Evolutionary conservation across 129 eudicot genomes (phyloP).

Genomic region (Tanacetum coccineum): DNA sequence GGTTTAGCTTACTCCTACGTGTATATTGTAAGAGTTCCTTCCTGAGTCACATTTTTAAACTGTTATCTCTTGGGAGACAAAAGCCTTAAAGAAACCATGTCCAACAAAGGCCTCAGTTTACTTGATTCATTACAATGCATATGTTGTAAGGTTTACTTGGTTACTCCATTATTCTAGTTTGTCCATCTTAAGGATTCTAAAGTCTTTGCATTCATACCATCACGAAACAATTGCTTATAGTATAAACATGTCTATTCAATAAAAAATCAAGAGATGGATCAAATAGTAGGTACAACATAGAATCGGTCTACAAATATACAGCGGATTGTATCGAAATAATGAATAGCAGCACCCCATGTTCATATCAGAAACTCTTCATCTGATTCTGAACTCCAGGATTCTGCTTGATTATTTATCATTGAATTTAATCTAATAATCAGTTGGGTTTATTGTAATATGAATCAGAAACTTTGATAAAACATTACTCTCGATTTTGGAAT

Average conservation of each 20-base stretch:
- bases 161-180: too few relatives aligned
- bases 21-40: too few relatives aligned
- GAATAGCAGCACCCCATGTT: slow-evolving; percentile 26
- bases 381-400: slow-evolving; percentile 28
- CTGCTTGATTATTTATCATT: slow-evolving; percentile 14
- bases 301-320: slow-evolving; percentile 33
- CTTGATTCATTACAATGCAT: too few relatives aligned
- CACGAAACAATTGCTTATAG: neutral
- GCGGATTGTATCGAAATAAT: slow-evolving; percentile 9
- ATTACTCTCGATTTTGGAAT: slow-evolving; percentile 66
- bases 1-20: too few relatives aligned
- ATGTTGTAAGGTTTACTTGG: too few relatives aligned
- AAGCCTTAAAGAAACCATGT: too few relatives aligned
- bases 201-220: neutral
- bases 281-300: slow-evolving; percentile 16
- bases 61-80: too few relatives aligned
- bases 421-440: slow-evolving; percentile 12
- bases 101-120: too few relatives aligned
- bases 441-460: neutral
- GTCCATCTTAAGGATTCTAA: neutral
- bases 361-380: slow-evolving; percentile 43
- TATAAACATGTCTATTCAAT: slow-evolving; percentile 17
- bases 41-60: too few relatives aligned
- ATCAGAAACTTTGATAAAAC: slow-evolving; percentile 56
- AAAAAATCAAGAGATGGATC: slow-evolving; percentile 32